Conservation (phyloP, 2,329 filamentous ascomycete species). For the Verticillium albo-atrum region DNA sequence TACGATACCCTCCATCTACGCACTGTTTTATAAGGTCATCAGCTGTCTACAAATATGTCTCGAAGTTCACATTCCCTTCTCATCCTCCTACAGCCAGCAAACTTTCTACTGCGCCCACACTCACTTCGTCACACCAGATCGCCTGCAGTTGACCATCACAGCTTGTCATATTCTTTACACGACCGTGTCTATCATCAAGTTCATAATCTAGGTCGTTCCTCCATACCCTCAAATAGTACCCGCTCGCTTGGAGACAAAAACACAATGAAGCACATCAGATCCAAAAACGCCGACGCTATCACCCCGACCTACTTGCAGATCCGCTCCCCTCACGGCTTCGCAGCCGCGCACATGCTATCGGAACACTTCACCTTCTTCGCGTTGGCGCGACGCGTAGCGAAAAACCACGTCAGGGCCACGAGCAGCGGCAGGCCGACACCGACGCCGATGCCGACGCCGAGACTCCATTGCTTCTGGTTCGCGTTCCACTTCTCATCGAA, state of each 20-base stretch:
- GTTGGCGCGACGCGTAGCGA: neutral
- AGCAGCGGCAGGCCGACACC: neutral
- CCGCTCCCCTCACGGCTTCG: neutral
- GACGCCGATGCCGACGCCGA: neutral
- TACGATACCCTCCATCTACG: too few relatives aligned
- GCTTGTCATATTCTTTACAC: too few relatives aligned
- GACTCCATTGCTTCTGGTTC: neutral
- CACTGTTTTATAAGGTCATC: too few relatives aligned
- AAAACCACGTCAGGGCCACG: neutral
- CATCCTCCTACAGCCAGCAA: too few relatives aligned
- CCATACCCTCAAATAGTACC: neutral
- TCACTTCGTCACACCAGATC: too few relatives aligned
- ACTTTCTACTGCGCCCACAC: too few relatives aligned
- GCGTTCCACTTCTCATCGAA: neutral
- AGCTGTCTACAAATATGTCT: too few relatives aligned
- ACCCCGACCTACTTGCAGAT: neutral
- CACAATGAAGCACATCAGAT: neutral
- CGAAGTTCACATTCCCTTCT: too few relatives aligned
- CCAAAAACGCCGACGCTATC: neutral
- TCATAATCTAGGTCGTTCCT: neutral
- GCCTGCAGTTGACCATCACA: too few relatives aligned
- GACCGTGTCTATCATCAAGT: too few relatives aligned
- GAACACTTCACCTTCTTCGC: neutral
- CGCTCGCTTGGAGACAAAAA: neutral
- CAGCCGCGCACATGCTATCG: neutral